Evolutionary conservation across 495 filamentous ascomycete species (phyloP).

Genomic region (Aspergillus hancockii): DNA sequence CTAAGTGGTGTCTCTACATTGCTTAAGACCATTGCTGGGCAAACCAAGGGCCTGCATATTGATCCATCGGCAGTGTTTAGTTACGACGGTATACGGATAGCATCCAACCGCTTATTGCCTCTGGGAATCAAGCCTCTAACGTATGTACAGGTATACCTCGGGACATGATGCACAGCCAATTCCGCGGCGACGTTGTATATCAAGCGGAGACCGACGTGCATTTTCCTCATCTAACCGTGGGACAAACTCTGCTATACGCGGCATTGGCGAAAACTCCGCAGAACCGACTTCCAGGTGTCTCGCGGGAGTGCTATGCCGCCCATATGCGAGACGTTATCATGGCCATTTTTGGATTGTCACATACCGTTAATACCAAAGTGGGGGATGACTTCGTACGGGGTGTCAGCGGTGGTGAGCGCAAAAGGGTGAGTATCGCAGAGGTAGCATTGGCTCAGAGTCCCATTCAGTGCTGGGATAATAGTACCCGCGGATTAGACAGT

Average conservation of each 20-base stretch:
- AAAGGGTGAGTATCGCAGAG: constrained; percentile 57
- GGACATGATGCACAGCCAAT: constrained; percentile 61
- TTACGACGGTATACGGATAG: too few species aligned
- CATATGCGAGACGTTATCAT: constrained; percentile 59
- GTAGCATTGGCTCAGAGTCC: constrained; percentile 68
- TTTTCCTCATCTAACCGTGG: constrained; percentile 63
- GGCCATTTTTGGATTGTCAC: constrained; percentile 56
- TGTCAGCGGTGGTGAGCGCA: constrained; percentile 82
- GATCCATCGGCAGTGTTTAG: too few species aligned
- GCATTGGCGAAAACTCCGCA: constrained; percentile 48
- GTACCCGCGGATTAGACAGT: constrained; percentile 77
- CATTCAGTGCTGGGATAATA: constrained; percentile 81
- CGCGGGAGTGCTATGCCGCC: constrained; percentile 40
- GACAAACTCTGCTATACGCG: constrained; percentile 63
- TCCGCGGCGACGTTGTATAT: constrained; percentile 69
- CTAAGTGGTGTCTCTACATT: constrained; percentile 70
- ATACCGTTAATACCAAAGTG: constrained; percentile 51
- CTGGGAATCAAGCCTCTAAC: too few species aligned
- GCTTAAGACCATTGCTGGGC: constrained; percentile 67
- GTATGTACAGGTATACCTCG: constrained; percentile 41
- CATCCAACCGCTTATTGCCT: too few species aligned
- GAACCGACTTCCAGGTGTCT: constrained; percentile 45
- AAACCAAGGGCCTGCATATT: constrained; percentile 62
- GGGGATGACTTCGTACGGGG: constrained; percentile 82
- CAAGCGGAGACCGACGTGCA: constrained; percentile 64